Percentiles rank a stretch among this genome's conserved stretches.
phyloP scores from a whole-genome alignment of 2,329 filamentous ascomycete genomes.

The Penicillium concentricum region DNA sequence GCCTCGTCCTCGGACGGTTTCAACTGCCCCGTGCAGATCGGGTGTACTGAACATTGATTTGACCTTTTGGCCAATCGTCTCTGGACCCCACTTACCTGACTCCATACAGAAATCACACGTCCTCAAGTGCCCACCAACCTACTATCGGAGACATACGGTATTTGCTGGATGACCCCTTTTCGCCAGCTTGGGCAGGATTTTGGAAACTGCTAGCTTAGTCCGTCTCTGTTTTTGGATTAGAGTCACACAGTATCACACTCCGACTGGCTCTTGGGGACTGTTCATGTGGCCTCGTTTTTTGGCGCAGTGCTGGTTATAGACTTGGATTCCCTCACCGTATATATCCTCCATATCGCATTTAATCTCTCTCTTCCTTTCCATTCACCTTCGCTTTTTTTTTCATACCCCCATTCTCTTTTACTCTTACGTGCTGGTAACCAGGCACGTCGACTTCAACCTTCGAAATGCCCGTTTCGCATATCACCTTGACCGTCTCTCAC shows the following conservation, averaged over 20 bases:
- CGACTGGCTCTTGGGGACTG: constrained; percentile 14
- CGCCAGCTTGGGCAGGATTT: constrained; percentile 19
- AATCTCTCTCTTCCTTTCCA: neutral
- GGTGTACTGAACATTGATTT: constrained; percentile 5
- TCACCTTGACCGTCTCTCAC: constrained; percentile 69
- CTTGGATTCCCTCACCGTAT: constrained; percentile 19
- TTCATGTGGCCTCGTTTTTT: constrained; percentile 10
- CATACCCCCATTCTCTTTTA: neutral
- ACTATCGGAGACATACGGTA: constrained; percentile 4
- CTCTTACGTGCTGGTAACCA: neutral
- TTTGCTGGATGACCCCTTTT: constrained; percentile 1
- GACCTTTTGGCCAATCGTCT: constrained; percentile 6
- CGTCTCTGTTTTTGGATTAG: constrained; percentile 9
- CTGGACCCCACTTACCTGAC: neutral
- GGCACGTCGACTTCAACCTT: constrained; percentile 7
- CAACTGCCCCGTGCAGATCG: constrained; percentile 22
- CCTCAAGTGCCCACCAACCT: constrained; percentile 3
- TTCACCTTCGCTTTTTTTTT: constrained; percentile 6
- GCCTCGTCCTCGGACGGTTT: constrained; percentile 13
- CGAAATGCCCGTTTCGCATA: constrained; percentile 61
- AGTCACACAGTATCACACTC: constrained; percentile 1
- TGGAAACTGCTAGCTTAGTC: neutral
- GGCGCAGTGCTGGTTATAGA: constrained; percentile 21
- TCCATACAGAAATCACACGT: constrained; percentile 10
- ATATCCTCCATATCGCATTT: constrained; percentile 17